Conservation (phyloP, 23 red algal genomes). For the Agarophyton chilense region DNA sequence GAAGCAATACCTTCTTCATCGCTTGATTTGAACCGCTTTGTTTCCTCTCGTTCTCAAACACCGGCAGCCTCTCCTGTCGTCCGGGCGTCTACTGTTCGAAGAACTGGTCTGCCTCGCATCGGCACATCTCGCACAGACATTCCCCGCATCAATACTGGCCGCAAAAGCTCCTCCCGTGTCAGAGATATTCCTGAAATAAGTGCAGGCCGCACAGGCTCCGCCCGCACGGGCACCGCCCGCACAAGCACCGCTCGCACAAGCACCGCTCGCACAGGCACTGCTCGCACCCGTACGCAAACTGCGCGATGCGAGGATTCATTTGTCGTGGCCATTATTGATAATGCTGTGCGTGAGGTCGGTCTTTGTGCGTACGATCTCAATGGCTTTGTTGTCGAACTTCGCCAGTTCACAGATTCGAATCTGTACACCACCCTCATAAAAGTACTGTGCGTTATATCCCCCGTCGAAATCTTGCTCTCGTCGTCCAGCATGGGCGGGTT, state of each 20-base stretch:
- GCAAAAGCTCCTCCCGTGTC: background rate
- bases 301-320: conserved; percentile 46
- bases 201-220: conserved; percentile 5
- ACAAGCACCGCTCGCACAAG: conserved; percentile 37
- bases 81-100: background rate
- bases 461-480: conserved; percentile 77
- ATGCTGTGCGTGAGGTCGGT: conserved; percentile 76
- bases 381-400: conserved; percentile 79
- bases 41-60: background rate
- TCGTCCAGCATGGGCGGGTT: conserved; percentile 38
- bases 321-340: conserved; percentile 89
- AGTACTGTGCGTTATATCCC: conserved; percentile 63
- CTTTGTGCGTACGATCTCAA: conserved; percentile 78
- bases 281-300: conserved; percentile 48
- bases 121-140: conserved; percentile 21
- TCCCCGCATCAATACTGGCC: conserved; percentile 24
- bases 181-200: background rate
- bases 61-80: background rate
- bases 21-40: background rate
- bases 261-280: conserved; percentile 42
- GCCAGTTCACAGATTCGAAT: conserved; percentile 87
- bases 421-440: conserved; percentile 62
- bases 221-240: conserved; percentile 28
- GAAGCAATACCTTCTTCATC: background rate
- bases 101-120: conserved; percentile 6